Percentiles rank a stretch among this genome's conserved stretches.
These are phyloP conservation scores for Aspergillus conjunctus DNA, from an alignment of 495 filamentous ascomycete species.

Conservation along the genomic window DNA sequence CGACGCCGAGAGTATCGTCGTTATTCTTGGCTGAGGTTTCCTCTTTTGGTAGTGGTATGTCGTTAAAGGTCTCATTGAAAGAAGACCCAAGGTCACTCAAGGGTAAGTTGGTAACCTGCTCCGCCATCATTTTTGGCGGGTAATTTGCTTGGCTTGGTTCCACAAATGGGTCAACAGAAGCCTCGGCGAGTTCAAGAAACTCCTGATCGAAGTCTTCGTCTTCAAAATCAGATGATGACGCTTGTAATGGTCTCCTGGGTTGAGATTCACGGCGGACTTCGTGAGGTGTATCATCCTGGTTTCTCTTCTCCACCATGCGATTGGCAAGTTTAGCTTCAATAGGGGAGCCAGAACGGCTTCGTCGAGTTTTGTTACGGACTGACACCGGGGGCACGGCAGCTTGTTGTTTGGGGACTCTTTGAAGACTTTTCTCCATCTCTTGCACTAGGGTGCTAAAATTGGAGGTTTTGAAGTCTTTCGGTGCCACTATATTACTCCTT, in stretches of 20 bases:
- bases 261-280: constrained; percentile 15
- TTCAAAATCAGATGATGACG: constrained; percentile 59
- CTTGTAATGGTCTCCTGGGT: constrained; percentile 26
- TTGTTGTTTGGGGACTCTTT: constrained; percentile 38
- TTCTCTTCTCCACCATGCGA: constrained; percentile 7
- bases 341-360: constrained; percentile 50
- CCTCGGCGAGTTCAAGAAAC: constrained; percentile 52
- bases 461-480: constrained; percentile 54
- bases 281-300: constrained; percentile 15
- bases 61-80: constrained; percentile 2
- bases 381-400: constrained; percentile 52
- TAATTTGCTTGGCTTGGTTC: constrained; percentile 20
- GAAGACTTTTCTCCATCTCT: constrained; percentile 64
- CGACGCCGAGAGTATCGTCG: constrained; percentile 44
- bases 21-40: constrained; percentile 55
- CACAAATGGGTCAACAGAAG: constrained; percentile 39
- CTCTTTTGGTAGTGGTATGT: constrained; percentile 7
- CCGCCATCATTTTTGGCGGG: neutral
- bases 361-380: constrained; percentile 36
- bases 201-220: constrained; percentile 62
- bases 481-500: constrained; percentile 55
- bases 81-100: neutral
- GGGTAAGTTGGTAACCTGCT: neutral
- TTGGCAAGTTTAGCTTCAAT: constrained; percentile 33
- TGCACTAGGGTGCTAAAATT: constrained; percentile 66